Percentiles rank a stretch among this genome's conserved stretches.
Evolutionary conservation across 345 rosid genomes (phyloP).

Genomic region (Rhodomyrtus tomentosa): DNA sequence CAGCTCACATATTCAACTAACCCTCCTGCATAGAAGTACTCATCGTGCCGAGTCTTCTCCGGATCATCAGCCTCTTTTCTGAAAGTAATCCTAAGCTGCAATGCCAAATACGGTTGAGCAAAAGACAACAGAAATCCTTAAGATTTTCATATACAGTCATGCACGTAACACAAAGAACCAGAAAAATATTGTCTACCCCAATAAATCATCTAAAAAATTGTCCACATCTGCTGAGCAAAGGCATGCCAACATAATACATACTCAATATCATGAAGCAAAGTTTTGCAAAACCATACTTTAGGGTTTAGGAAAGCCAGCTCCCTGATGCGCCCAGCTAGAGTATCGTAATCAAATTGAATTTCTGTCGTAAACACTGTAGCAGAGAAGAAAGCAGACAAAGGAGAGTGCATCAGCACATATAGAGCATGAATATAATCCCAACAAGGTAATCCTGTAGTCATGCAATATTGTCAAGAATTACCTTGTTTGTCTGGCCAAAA

Average conservation of each 20-base stretch:
- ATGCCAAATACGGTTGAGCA: background rate
- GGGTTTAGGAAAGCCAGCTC: constrained; percentile 97
- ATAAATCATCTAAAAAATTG: background rate
- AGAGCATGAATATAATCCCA: background rate
- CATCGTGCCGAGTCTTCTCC: constrained; percentile 46
- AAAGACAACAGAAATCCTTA: background rate
- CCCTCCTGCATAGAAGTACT: constrained; percentile 81
- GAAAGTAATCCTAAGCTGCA: constrained; percentile 70
- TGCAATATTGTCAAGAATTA: constrained; percentile 7
- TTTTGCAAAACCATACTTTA: constrained; percentile 33
- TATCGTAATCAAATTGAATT: constrained; percentile 79
- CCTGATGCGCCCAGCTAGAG: constrained; percentile 81
- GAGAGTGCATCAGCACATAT: background rate
- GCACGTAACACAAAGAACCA: background rate
- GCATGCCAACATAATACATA: background rate
- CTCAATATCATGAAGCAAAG: background rate
- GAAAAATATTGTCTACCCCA: background rate
- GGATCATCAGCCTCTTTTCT: constrained; percentile 48
- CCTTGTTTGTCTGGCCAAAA: constrained; percentile 99
- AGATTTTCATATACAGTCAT: background rate
- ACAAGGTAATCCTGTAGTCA: background rate
- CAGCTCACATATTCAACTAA: constrained; percentile 85
- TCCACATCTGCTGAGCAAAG: background rate
- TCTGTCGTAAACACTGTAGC: constrained; percentile 76
- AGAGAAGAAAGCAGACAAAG: background rate